Percentiles rank a stretch among this genome's conserved stretches.
Evolutionary conservation across 129 eudicot species (phyloP).

Genomic region (Heracleum sosnowskyi): DNA sequence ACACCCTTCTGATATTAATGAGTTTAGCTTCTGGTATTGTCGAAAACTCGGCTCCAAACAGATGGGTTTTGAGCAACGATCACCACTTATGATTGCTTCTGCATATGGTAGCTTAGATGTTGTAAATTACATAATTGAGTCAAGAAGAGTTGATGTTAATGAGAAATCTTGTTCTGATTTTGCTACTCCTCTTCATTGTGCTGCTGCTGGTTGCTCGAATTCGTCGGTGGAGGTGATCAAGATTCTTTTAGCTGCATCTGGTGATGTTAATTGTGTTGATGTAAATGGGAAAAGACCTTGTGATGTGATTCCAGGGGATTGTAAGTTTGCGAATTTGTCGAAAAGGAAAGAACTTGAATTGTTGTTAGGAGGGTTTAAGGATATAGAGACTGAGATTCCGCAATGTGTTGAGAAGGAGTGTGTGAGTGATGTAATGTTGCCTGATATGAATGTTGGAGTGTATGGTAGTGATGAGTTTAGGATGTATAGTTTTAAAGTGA

Average conservation of each 20-base stretch:
- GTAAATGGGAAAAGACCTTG: conserved; percentile 42
- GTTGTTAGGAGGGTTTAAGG: conserved; percentile 34
- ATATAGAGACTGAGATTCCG: conserved; percentile 8
- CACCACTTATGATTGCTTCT: conserved; percentile 76
- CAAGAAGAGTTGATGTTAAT: conserved; percentile 43
- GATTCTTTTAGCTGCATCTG: conserved; percentile 41
- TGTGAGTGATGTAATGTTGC: conserved; percentile 58
- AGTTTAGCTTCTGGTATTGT: conserved; percentile 68
- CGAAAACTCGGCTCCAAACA: conserved; percentile 53
- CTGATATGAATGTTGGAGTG: conserved; percentile 79
- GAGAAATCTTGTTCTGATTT: conserved; percentile 51
- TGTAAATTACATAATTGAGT: conserved; percentile 32
- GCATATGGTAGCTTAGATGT: conserved; percentile 59
- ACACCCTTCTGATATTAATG: conserved; percentile 31
- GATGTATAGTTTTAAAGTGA: conserved; percentile 85
- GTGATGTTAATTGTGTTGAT: conserved; percentile 35
- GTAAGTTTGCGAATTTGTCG: conserved; percentile 10
- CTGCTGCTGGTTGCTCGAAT: conserved; percentile 64
- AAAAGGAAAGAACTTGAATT: conserved; percentile 44
- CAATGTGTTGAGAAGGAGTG: conserved; percentile 43
- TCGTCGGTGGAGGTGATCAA: conserved; percentile 31
- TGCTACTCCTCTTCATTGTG: conserved; percentile 91
- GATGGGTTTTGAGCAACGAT: conserved; percentile 74
- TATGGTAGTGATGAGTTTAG: conserved; percentile 81
- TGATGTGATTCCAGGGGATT: conserved; percentile 30